Percentiles rank a stretch among this genome's conserved stretches.
Evolutionary conservation across 2,329 filamentous ascomycete genomes (phyloP).

Genomic region (Aspergillus nomiae): DNA sequence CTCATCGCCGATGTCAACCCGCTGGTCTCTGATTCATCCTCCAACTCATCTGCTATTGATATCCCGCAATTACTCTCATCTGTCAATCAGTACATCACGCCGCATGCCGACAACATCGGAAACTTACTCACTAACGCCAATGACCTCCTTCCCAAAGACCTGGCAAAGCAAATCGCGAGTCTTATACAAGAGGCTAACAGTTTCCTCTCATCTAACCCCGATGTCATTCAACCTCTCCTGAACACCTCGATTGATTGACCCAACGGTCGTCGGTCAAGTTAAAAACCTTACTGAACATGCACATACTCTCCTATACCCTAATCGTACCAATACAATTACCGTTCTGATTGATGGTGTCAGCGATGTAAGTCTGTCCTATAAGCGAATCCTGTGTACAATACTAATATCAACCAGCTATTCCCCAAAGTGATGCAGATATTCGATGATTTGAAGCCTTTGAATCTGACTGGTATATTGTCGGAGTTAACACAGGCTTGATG

Average conservation of each 20-base stretch:
- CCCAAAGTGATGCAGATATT: neutral
- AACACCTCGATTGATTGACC: neutral
- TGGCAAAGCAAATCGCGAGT: neutral
- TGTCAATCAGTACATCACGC: too few species aligned
- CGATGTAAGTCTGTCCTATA: neutral
- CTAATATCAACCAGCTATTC: neutral
- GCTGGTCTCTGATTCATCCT: neutral
- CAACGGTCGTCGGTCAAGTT: neutral
- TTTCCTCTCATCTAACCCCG: neutral
- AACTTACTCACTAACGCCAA: neutral
- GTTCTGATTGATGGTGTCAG: neutral
- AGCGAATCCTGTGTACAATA: rapidly evolving
- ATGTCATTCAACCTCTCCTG: neutral
- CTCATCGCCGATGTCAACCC: neutral
- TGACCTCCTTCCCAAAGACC: neutral
- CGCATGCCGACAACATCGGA: neutral
- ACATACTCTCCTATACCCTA: neutral
- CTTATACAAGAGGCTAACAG: neutral
- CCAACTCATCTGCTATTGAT: too few species aligned
- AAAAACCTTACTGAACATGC: neutral
- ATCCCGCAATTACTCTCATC: too few species aligned
- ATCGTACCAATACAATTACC: neutral
- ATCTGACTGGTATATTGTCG: neutral
- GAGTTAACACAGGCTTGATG: neutral
- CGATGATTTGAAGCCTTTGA: neutral